Conservation (phyloP, 371 early-diverging fungal genomes). For the Lichtheimia ramosa region DNA sequence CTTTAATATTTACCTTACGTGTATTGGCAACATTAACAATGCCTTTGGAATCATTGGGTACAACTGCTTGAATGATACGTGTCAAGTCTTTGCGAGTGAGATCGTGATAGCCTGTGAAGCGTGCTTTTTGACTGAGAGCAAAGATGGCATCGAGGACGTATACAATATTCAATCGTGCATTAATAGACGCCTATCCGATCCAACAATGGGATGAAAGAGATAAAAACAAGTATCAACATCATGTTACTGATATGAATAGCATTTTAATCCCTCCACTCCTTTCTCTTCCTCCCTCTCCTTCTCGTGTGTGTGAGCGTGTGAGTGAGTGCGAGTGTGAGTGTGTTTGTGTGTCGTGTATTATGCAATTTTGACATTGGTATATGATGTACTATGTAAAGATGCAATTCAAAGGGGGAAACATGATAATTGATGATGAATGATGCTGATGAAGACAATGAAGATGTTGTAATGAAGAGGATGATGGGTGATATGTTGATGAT, state of each 20-base stretch:
- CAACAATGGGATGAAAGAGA: constrained; percentile 6
- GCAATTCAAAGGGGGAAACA: constrained; percentile 7
- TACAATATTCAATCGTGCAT: constrained; percentile 72
- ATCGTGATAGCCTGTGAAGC: constrained; percentile 59
- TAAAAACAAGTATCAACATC: constrained; percentile 13
- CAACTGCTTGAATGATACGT: constrained; percentile 57
- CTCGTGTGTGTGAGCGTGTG: not conserved
- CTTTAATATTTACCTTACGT: constrained; percentile 45
- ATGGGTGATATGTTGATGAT: too few species aligned
- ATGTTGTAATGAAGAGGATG: constrained; percentile 10
- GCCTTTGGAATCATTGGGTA: constrained; percentile 67
- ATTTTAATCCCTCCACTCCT: not conserved
- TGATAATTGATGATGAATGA: not conserved
- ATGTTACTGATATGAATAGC: not conserved
- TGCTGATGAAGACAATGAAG: constrained; percentile 1
- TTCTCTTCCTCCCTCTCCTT: not conserved
- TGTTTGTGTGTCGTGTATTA: constrained; percentile 4
- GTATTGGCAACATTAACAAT: constrained; percentile 70
- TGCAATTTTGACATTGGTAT: not conserved
- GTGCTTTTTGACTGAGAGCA: constrained; percentile 52
- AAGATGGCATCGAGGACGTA: constrained; percentile 75
- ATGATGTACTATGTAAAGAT: too few species aligned
- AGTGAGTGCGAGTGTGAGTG: not conserved
- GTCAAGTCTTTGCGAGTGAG: constrained; percentile 59
- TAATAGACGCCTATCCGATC: constrained; percentile 51